Evolutionary conservation across 768 basidiomycete species (phyloP), one percentile per base, ranked within the genome.

Genomic region (Leccinum broughii): DNA sequence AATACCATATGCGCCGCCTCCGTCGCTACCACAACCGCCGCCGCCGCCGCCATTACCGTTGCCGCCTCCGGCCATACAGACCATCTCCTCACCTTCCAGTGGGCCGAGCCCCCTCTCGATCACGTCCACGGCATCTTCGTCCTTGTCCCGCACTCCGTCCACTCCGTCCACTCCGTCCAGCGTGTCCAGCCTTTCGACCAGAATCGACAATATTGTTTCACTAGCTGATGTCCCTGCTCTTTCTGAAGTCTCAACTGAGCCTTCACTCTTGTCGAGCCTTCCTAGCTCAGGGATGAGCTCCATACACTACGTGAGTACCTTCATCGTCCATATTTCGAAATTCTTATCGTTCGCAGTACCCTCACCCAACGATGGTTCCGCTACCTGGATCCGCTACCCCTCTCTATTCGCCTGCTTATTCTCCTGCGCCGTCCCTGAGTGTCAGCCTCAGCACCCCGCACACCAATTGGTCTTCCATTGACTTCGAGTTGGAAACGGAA

Each of bases 241-340:
- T 24, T 64, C 68, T 15, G 77, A 80, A 20, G 66, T 77, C n/a
- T 80, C 83, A 6, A 87, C 86, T 3, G 80, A 78, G 63, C 85
- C 87, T 6, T 83, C 86, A 2, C 71, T 89, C 28, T 71, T 89
- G 20, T 80, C 84, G 11, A 83, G 81, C 3, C 73, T 75, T 39
- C 68, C 65, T 20, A 69, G 66, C 41, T 26, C 24, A 26, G 24
- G 24, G 24, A 26, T 26, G 24, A 26, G 24, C 24, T 26, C 24
- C 24, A 26, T 26, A 26, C 24, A 26, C 24, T 26, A 26, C 3
- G 24, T 26, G 24, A 26, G 24, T 26, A 26, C 24, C 24, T 26
- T 26, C 24, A 26, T 26, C 24, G 24, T 26, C 24, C 24, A 26
- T 26, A 26, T 26, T 26, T 26, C 24, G 24, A 26, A 26, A 26